phyloP scores from a whole-genome alignment of 2,329 filamentous ascomycete genomes.

The Colletotrichum zoysiae region DNA sequence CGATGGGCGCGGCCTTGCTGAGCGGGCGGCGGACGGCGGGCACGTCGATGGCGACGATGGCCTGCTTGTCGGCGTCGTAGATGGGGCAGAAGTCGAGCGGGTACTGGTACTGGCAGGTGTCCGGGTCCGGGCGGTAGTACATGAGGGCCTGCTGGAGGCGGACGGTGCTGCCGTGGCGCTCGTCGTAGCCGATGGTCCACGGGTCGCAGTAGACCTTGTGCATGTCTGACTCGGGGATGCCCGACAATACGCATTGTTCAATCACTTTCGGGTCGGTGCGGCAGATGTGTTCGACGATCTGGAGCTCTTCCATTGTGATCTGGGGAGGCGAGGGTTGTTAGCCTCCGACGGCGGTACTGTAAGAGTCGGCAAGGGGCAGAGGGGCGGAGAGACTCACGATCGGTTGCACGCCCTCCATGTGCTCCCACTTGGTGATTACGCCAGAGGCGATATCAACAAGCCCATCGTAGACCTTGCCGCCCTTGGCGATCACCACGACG shows the following conservation, averaged over 20 bases:
- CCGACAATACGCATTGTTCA: conserved; percentile 87
- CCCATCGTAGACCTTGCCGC: conserved; percentile 85
- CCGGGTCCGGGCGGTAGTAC: conserved; percentile 90
- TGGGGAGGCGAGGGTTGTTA: conserved; percentile 46
- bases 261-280: conserved; percentile 88
- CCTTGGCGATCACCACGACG: conserved; percentile 83
- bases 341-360: background rate
- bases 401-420: conserved; percentile 82
- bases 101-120: conserved; percentile 91
- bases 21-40: conserved; percentile 82
- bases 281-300: conserved; percentile 81
- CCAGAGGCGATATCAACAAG: conserved; percentile 78
- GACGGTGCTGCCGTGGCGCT: conserved; percentile 83
- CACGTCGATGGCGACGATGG: conserved; percentile 87
- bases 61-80: conserved; percentile 82
- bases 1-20: conserved; percentile 78
- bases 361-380: rapidly evolving
- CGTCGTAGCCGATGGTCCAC: conserved; percentile 96
- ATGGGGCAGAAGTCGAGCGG: conserved; percentile 96
- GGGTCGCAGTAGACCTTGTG: conserved; percentile 96
- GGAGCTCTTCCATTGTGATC: conserved; percentile 93
- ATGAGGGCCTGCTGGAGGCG: conserved; percentile 93
- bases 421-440: conserved; percentile 80
- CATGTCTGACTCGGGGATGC: conserved; percentile 87
- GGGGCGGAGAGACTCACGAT: conserved; percentile 64